phyloP scores from a whole-genome alignment of 208 protist species.

The Histomonas meleagridis region DNA sequence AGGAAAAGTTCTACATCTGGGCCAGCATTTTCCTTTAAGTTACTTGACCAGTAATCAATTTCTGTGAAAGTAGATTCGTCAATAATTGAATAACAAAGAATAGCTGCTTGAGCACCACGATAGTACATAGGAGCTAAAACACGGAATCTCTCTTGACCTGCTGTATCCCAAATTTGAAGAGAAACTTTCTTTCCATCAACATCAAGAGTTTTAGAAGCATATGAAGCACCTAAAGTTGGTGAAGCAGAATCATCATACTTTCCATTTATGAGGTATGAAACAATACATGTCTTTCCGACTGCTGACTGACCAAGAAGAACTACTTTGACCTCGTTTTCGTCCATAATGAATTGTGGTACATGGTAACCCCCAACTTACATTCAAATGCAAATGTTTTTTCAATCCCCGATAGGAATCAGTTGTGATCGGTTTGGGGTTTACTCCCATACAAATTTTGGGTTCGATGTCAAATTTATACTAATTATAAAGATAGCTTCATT shows the following conservation, averaged over 20 bases:
- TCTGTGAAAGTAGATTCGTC: background rate
- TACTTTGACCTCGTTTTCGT: conserved; percentile 33
- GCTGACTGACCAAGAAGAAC: conserved; percentile 47
- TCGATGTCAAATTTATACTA: too few species aligned
- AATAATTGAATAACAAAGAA: conserved; percentile 52
- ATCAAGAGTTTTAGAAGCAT: conserved; percentile 38
- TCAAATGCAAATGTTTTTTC: too few species aligned
- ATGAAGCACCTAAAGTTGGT: conserved; percentile 47
- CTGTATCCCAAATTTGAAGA: conserved; percentile 49
- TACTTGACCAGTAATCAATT: background rate
- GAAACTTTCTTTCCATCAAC: conserved; percentile 33
- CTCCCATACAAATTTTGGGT: too few species aligned
- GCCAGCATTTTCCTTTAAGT: background rate
- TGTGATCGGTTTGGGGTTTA: too few species aligned
- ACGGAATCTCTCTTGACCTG: conserved; percentile 46
- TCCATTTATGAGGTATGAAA: conserved; percentile 41
- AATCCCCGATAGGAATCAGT: too few species aligned
- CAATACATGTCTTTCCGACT: conserved; percentile 51
- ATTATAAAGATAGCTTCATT: too few species aligned
- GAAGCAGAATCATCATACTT: conserved; percentile 41
- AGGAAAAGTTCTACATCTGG: background rate
- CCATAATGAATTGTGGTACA: too few species aligned
- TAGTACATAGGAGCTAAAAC: conserved; percentile 55
- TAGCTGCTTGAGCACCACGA: conserved; percentile 50
- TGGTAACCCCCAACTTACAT: too few species aligned